Percentiles rank a stretch among this genome's conserved stretches.
Evolutionary conservation across 2,329 filamentous ascomycete genomes (phyloP).

Genomic region (Alternaria atra): DNA sequence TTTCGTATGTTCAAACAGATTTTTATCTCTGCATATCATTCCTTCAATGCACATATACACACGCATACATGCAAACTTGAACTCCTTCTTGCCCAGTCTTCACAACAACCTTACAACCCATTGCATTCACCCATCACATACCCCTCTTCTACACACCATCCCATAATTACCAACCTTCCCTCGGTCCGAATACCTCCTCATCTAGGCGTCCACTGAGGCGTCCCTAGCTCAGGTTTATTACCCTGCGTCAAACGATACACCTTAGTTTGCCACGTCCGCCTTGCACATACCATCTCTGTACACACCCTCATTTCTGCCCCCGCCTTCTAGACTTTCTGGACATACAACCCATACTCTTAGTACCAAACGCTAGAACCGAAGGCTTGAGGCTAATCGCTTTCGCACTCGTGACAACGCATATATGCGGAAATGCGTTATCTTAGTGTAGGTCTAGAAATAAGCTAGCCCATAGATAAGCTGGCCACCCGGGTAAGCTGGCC

Average conservation of each 20-base stretch:
- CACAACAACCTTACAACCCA: background rate
- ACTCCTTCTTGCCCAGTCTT: background rate
- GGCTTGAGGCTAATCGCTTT: background rate
- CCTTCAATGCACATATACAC: background rate
- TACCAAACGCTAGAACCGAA: background rate
- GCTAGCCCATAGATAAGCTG: too few species aligned
- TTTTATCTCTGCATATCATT: background rate
- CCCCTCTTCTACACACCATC: background rate
- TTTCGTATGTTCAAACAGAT: background rate
- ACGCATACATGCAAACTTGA: background rate
- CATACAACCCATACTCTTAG: background rate
- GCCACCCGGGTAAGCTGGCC: too few species aligned
- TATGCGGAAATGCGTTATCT: background rate
- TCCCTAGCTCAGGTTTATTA: background rate
- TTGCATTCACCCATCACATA: background rate
- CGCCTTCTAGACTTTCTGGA: background rate
- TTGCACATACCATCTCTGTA: background rate
- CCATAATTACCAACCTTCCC: background rate
- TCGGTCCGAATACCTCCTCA: slow-evolving; percentile 6
- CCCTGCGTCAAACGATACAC: background rate
- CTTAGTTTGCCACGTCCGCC: background rate
- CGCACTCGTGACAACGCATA: background rate
- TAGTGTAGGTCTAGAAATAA: slow-evolving; percentile 1
- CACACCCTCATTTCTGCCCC: background rate
- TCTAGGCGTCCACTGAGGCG: background rate